Evolutionary conservation across 2,329 filamentous ascomycete species (phyloP), one percentile per base, ranked within the genome.

Genomic region (Cephalotrichum gorgonifer): DNA sequence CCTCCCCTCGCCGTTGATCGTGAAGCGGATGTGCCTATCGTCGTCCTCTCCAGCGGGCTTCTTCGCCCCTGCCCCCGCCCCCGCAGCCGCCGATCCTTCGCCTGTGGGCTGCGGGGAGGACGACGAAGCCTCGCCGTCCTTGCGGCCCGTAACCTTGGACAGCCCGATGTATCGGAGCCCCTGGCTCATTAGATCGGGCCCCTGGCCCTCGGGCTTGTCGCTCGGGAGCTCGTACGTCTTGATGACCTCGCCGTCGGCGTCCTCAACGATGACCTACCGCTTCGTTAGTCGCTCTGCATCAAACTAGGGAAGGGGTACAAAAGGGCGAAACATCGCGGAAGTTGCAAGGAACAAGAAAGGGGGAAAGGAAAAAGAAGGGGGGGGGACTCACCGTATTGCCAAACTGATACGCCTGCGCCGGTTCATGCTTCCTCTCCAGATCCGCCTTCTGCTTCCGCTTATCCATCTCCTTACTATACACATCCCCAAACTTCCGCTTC

Each of bases 161-260:
- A 78, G 72, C 45, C 76, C 75, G 60, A 79, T 72, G 51, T 75
- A 75, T 57, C 76, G 78, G 31, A 78, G 64, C 49, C 74, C 65
- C 23, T 71, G 65, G 17, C 66, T 64, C 27, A 75, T 59, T 17
- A 66, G 53, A 41, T 64, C 66, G 17, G 56, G 62, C 17, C 64
- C 61, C 12, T 30, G 27, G 2, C 71, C 65, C 12, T 71, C 69
- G 0, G 56, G 53, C 53, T 74, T 78, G 25, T 77, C 65, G 0
- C 74, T 68, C 1, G 85, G 83, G 26, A 91, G 75, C 54, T 90
- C 83, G 60, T 89, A 90, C 50, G 86, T 82, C 69, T 90, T 90
- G 61, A 94, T 78, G 28, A 94, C 88, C 62, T 94, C 88, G 41
- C 87, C 87, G 56, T 90, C 83, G 62, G 86, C 85, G 53, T 94